Evolutionary conservation across 106 monocot genomes (phyloP).

Genomic region (Dioscorea alata): DNA sequence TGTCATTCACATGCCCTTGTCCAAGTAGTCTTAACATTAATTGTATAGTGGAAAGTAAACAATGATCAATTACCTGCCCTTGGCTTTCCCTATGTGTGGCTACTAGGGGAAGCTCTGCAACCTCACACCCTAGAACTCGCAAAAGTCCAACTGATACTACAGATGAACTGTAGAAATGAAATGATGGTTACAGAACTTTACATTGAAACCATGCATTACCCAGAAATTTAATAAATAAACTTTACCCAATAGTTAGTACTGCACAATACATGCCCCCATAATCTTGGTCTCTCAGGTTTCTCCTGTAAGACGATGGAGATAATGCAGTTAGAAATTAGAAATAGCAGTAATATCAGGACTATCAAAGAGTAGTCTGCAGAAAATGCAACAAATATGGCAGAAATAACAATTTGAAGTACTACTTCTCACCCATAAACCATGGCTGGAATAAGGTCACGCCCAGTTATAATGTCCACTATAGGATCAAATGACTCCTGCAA

Average conservation of each 20-base stretch:
- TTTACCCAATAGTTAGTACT: slow-evolving; percentile 73
- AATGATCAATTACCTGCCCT: slow-evolving; percentile 47
- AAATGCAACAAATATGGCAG: slow-evolving; percentile 2
- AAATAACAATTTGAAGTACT: not conserved
- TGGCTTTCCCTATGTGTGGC: slow-evolving; percentile 80
- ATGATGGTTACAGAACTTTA: not conserved
- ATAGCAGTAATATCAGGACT: too few relatives aligned
- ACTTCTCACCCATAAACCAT: slow-evolving; percentile 90
- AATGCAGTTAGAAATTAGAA: not conserved
- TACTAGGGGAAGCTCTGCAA: slow-evolving; percentile 91
- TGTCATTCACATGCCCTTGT: not conserved
- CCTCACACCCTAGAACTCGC: slow-evolving; percentile 75
- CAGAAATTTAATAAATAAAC: not conserved
- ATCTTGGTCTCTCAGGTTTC: slow-evolving; percentile 71
- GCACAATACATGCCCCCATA: slow-evolving; percentile 89
- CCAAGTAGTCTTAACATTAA: too few relatives aligned
- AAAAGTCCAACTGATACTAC: slow-evolving; percentile 82
- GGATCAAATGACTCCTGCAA: slow-evolving; percentile 94
- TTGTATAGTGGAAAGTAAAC: too few relatives aligned
- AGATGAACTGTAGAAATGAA: slow-evolving; percentile 44
- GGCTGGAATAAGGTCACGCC: slow-evolving; percentile 82
- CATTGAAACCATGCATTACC: not conserved
- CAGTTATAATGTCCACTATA: slow-evolving; percentile 72
- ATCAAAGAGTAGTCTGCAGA: too few relatives aligned
- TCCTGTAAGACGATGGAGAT: slow-evolving; percentile 27